phyloP scores from a whole-genome alignment of 202 grass and related monocot species.

The Schoenoplectus triqueter region DNA sequence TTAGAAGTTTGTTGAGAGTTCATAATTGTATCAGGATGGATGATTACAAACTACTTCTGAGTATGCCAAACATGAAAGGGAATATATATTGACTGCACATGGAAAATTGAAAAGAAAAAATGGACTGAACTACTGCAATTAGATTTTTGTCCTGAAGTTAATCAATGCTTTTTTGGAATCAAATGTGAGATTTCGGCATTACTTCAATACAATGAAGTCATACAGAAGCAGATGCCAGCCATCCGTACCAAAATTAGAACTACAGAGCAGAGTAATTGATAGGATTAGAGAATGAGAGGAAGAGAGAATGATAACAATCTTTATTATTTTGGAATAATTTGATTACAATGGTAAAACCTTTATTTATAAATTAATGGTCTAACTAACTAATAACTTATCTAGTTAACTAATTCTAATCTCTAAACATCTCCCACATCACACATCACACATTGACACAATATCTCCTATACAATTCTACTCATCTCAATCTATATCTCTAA shows the following conservation, averaged over 20 bases:
- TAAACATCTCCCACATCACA: too few relatives aligned
- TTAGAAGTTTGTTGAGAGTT: background rate
- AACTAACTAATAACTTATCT: too few relatives aligned
- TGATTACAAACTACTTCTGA: background rate
- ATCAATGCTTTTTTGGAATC: constrained; percentile 6
- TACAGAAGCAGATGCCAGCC: background rate
- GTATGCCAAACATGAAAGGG: background rate
- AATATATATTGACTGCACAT: background rate
- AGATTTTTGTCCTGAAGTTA: background rate
- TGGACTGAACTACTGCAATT: background rate
- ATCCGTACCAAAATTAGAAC: background rate
- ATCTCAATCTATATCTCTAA: too few relatives aligned
- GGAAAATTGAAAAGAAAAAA: background rate
- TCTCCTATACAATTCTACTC: too few relatives aligned
- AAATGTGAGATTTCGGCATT: background rate
- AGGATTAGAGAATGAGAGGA: too few relatives aligned
- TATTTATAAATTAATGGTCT: too few relatives aligned
- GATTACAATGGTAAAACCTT: too few relatives aligned
- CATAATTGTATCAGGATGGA: background rate
- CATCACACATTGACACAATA: too few relatives aligned
- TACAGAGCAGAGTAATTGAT: background rate
- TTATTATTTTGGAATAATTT: too few relatives aligned
- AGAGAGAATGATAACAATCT: too few relatives aligned
- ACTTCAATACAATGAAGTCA: background rate
- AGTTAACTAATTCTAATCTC: too few relatives aligned